phyloP scores from a whole-genome alignment of 495 filamentous ascomycete genomes.

The Hypoxylon cercidicola region DNA sequence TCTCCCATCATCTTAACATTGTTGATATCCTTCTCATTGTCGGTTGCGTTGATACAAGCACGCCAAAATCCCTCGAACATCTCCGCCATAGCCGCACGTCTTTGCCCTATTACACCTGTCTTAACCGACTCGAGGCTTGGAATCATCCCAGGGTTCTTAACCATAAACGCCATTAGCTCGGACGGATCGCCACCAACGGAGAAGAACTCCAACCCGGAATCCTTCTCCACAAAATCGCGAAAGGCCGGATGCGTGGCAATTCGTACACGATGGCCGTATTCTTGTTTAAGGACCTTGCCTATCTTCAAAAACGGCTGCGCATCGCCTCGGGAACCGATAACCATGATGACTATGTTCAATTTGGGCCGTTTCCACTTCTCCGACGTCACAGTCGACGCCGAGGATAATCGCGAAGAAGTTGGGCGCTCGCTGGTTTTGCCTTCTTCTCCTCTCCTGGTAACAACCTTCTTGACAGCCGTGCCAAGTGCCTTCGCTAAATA shows the following conservation, averaged over 20 bases:
- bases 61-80: slow-evolving; percentile 72
- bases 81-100: slow-evolving; percentile 69
- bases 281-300: slow-evolving; percentile 72
- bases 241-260: slow-evolving; percentile 77
- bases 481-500: slow-evolving; percentile 78
- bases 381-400: slow-evolving; percentile 25
- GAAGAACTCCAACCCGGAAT: slow-evolving; percentile 74
- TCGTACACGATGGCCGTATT: slow-evolving; percentile 75
- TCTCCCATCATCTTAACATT: slow-evolving; percentile 66
- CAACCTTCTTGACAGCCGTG: slow-evolving; percentile 57
- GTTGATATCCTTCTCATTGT: slow-evolving; percentile 61
- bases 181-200: slow-evolving; percentile 76
- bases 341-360: slow-evolving; percentile 82
- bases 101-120: slow-evolving; percentile 69
- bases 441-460: slow-evolving; percentile 33
- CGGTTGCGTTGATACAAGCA: slow-evolving; percentile 66
- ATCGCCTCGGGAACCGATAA: slow-evolving; percentile 80
- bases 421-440: slow-evolving; percentile 15
- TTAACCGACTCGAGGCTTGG: slow-evolving; percentile 71
- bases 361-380: slow-evolving; percentile 51
- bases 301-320: slow-evolving; percentile 81
- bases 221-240: slow-evolving; percentile 71
- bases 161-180: slow-evolving; percentile 84
- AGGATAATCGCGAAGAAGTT: slow-evolving; percentile 37
- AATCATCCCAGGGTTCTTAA: slow-evolving; percentile 79